These are phyloP conservation scores for Kluyveromyces sp. DNA, from an alignment of 1,139 yeast genomes.

Conservation along the genomic window DNA sequence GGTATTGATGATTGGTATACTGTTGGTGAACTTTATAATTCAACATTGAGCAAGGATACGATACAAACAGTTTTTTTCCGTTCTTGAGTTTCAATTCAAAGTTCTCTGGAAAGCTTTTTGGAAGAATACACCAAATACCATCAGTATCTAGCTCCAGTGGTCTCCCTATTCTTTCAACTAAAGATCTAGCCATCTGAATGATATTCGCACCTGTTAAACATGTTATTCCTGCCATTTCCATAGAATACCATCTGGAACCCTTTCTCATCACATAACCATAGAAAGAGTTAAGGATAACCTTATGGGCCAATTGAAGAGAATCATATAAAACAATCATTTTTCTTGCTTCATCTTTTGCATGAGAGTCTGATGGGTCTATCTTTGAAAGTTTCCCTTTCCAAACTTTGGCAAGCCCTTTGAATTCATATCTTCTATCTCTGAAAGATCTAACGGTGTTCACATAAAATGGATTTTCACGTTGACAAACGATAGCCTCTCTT, in stretches of 20 bases:
- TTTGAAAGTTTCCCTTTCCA: slow-evolving; percentile 80
- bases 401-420: slow-evolving; percentile 85
- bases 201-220: slow-evolving; percentile 97
- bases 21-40: slow-evolving; percentile 85
- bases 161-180: slow-evolving; percentile 92
- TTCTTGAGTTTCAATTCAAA: slow-evolving; percentile 60
- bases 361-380: slow-evolving; percentile 46
- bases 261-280: slow-evolving; percentile 99
- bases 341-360: slow-evolving; percentile 70
- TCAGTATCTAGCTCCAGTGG: slow-evolving; percentile 97
- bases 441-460: slow-evolving; percentile 90
- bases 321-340: slow-evolving; percentile 93
- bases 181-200: slow-evolving; percentile 89
- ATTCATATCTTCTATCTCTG: slow-evolving; percentile 94
- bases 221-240: slow-evolving; percentile 99
- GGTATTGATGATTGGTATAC: slow-evolving; percentile 93
- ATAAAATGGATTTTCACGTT: slow-evolving; percentile 94
- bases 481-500: slow-evolving; percentile 92
- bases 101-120: slow-evolving; percentile 88
- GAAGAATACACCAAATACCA: slow-evolving; percentile 99
- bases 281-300: slow-evolving; percentile 91
- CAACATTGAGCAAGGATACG: slow-evolving; percentile 95
- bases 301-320: slow-evolving; percentile 92
- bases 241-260: slow-evolving; percentile 98
- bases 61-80: slow-evolving; percentile 70